Percentiles rank a stretch among this genome's conserved stretches.
Evolutionary conservation across 2,329 filamentous ascomycete species (phyloP).

Genomic region (Shiraia bambusicola): DNA sequence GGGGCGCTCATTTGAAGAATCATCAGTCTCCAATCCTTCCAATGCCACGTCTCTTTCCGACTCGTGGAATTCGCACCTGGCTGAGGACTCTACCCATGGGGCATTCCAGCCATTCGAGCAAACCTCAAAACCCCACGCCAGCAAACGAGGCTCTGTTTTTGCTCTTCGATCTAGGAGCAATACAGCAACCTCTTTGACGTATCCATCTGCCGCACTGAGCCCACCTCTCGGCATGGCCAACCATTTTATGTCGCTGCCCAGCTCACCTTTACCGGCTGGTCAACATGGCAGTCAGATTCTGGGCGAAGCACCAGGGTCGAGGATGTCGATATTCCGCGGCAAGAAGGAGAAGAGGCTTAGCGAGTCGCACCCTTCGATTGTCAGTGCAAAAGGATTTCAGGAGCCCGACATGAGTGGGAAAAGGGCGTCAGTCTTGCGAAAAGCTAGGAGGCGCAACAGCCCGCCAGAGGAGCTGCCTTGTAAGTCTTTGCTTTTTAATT

Average conservation of each 20-base stretch:
- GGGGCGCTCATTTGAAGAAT: constrained; percentile 39
- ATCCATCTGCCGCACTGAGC: constrained; percentile 27
- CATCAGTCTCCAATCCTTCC: constrained; percentile 23
- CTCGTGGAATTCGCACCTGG: constrained; percentile 27
- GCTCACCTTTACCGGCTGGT: constrained; percentile 28
- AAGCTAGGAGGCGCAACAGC: constrained; percentile 25
- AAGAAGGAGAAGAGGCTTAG: constrained; percentile 40
- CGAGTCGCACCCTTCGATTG: constrained; percentile 29
- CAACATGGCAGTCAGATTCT: constrained; percentile 22
- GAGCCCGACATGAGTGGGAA: constrained; percentile 30
- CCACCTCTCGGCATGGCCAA: constrained; percentile 24
- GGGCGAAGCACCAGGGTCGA: constrained; percentile 24
- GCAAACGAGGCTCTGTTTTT: constrained; percentile 41
- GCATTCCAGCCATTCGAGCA: constrained; percentile 37
- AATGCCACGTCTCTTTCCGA: constrained; percentile 26
- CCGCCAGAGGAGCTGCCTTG: constrained; percentile 25
- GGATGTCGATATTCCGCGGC: constrained; percentile 38
- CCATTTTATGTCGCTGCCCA: constrained; percentile 22
- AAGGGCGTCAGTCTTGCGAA: constrained; percentile 39
- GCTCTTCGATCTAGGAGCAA: constrained; percentile 43
- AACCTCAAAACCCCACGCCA: constrained; percentile 19
- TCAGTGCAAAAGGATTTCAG: constrained; percentile 23
- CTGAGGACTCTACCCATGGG: constrained; percentile 26
- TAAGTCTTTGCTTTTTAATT: constrained; percentile 19
- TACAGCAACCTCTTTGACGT: constrained; percentile 38